Evolutionary conservation across 2,329 filamentous ascomycete species (phyloP).

Genomic region (Fusarium tricinctum): DNA sequence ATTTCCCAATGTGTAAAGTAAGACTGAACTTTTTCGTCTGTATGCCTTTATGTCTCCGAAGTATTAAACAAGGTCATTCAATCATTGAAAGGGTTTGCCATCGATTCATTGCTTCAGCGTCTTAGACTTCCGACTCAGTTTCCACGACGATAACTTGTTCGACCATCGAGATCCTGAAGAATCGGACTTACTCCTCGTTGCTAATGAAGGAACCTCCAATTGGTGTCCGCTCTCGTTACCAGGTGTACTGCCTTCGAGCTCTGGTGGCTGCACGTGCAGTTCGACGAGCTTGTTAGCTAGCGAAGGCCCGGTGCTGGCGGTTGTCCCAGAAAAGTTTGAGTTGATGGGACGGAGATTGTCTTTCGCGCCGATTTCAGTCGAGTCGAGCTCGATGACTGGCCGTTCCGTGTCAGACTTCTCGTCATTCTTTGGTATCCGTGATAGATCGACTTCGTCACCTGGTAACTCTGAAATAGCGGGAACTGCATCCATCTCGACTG

Average conservation of each 20-base stretch:
- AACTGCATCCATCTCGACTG: conserved; percentile 17
- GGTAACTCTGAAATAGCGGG: conserved; percentile 32
- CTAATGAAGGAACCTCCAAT: conserved; percentile 12
- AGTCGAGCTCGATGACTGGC: conserved; percentile 33
- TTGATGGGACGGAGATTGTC: background rate
- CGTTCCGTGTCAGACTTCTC: background rate
- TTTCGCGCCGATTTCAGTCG: conserved; percentile 6
- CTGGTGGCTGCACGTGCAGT: conserved; percentile 35
- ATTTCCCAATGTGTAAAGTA: too few relatives aligned
- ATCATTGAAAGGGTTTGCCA: too few relatives aligned
- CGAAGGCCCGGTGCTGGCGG: background rate
- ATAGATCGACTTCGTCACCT: background rate
- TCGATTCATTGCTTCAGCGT: conserved; percentile 37
- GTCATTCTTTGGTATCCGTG: background rate
- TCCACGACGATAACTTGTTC: conserved; percentile 43
- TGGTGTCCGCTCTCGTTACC: background rate
- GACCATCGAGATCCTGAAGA: conserved; percentile 31
- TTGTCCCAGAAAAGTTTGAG: background rate
- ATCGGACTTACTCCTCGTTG: conserved; percentile 22
- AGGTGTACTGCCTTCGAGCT: conserved; percentile 35
- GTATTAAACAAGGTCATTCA: too few relatives aligned
- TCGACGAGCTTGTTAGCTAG: conserved; percentile 18
- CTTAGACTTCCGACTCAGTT: conserved; percentile 41
- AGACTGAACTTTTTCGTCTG: too few relatives aligned
- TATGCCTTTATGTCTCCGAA: too few relatives aligned